These are phyloP conservation scores for Pueraria montana DNA, from an alignment of 306 rosid genomes.

Conservation along the genomic window DNA sequence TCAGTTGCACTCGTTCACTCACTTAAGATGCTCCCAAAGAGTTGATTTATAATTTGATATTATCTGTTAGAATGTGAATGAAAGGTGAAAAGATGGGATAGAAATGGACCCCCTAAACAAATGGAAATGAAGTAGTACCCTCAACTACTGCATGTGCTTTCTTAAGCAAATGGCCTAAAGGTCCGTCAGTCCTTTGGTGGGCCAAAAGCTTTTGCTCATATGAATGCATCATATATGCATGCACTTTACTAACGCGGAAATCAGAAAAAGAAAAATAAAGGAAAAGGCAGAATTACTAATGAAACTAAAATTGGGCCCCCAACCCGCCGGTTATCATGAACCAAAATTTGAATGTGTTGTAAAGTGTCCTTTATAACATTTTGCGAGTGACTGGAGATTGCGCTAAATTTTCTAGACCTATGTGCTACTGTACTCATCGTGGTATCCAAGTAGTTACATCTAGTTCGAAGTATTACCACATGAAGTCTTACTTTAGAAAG, in stretches of 20 bases:
- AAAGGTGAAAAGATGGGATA: background rate
- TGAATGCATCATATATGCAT: constrained; percentile 29
- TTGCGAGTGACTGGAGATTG: constrained; percentile 1
- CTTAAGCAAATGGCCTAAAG: constrained; percentile 52
- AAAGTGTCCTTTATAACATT: background rate
- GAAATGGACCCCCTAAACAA: constrained; percentile 41
- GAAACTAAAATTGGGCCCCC: constrained; percentile 16
- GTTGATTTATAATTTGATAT: background rate
- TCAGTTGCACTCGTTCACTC: background rate
- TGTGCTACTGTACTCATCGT: background rate
- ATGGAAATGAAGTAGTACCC: constrained; percentile 13
- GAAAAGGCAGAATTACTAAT: constrained; percentile 28
- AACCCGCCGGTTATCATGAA: background rate
- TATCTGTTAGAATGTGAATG: constrained; percentile 11
- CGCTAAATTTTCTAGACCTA: background rate
- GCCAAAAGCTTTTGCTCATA: constrained; percentile 45
- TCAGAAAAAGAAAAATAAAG: constrained; percentile 9
- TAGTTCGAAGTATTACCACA: background rate
- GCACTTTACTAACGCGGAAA: constrained; percentile 41
- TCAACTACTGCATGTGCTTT: constrained; percentile 48
- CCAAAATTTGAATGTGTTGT: constrained; percentile 18
- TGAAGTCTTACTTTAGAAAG: background rate
- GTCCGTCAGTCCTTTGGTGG: constrained; percentile 50
- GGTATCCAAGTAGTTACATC: background rate
- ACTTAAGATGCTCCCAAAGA: constrained; percentile 9